Base-by-base conservation (phyloP, 257 asterid species). In the Solanum okadae region DNA sequence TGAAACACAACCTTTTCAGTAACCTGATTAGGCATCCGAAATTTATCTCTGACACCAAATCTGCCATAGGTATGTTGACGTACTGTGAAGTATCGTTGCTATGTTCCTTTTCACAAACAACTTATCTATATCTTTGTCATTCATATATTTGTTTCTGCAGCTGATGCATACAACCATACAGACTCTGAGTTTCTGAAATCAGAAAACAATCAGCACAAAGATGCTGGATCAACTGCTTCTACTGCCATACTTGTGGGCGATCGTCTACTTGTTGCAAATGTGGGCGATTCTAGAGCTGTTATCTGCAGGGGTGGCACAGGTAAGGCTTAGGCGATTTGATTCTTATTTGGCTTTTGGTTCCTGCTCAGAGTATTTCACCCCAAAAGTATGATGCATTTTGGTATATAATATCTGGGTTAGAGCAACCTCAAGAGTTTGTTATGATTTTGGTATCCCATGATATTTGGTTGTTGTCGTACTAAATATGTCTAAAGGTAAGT, bases 211-310 rank as follows among this genome's bases (percentile, higher is more conserved):
- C 98, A 96, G 89, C 94, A 94, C 87, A 94, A 96, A 83, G 99
- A 97, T 91, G 99, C 99, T 89, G 99, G 99, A 59, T 97, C 99
- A 9, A 97, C 99, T 89, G 99, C 99, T 89, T 97, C 99, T 49
- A 97, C 99, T 83, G 99, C 99, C 71, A 96, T 97, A 72, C 99
- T 97, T 65, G 99, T 97, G 70, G 99, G 99, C 40, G 94, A 94
- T 86, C 98, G 99, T 65, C 89, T 95, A 81, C 90, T 96, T 91
- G 99, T 96, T 81, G 99, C 99, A 79, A 96, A 96, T 88, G 99
- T 96, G 84, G 99, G 99, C 34, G 99, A 96, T 88, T 96, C 99
- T 12, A 93, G 99, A 89, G 99, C 98, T 88, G 98, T 96, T 77
- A 94, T 96, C 76, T 96, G 98, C 93, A 91, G 98, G 93, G 98